Percentiles rank a stretch among this genome's conserved stretches.
Evolutionary conservation across 2,329 filamentous ascomycete genomes (phyloP).

Genomic region (Eurotiales sp.): DNA sequence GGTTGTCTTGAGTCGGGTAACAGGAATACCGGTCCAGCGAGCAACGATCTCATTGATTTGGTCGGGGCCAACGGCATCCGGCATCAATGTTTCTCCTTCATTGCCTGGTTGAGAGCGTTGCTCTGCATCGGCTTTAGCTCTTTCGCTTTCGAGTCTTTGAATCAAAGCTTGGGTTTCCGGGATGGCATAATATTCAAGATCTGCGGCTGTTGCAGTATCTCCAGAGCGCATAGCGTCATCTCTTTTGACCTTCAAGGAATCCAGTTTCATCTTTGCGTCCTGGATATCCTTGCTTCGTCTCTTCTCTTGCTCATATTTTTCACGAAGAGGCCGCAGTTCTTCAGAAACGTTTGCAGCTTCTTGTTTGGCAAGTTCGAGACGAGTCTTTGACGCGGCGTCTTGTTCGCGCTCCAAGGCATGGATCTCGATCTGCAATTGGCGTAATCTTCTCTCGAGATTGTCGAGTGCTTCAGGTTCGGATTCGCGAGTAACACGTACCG

Average conservation of each 20-base stretch:
- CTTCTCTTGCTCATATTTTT: constrained; percentile 95
- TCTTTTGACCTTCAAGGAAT: constrained; percentile 83
- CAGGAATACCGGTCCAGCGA: constrained; percentile 96
- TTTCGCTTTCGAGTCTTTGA: constrained; percentile 73
- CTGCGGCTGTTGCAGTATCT: constrained; percentile 82
- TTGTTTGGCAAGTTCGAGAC: constrained; percentile 76
- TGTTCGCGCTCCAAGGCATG: constrained; percentile 91
- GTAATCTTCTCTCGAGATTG: constrained; percentile 82
- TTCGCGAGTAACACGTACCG: constrained; percentile 91
- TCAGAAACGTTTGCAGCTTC: constrained; percentile 94
- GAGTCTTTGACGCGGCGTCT: constrained; percentile 83
- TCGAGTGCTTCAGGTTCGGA: constrained; percentile 96
- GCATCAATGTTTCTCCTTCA: constrained; percentile 66
- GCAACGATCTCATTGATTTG: constrained; percentile 99
- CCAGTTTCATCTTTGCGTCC: constrained; percentile 90
- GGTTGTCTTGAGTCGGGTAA: constrained; percentile 86
- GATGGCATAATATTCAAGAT: constrained; percentile 95
- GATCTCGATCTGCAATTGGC: constrained; percentile 95
- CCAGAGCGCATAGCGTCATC: constrained; percentile 88
- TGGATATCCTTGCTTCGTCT: constrained; percentile 87
- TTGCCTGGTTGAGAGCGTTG: constrained; percentile 53
- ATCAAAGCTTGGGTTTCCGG: constrained; percentile 84
- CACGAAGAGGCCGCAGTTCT: constrained; percentile 82
- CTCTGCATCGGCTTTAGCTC: constrained; percentile 71
- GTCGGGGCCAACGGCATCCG: constrained; percentile 90